Conservation (phyloP, 2,329 filamentous ascomycete species). For the Pseudonectria buxi region DNA sequence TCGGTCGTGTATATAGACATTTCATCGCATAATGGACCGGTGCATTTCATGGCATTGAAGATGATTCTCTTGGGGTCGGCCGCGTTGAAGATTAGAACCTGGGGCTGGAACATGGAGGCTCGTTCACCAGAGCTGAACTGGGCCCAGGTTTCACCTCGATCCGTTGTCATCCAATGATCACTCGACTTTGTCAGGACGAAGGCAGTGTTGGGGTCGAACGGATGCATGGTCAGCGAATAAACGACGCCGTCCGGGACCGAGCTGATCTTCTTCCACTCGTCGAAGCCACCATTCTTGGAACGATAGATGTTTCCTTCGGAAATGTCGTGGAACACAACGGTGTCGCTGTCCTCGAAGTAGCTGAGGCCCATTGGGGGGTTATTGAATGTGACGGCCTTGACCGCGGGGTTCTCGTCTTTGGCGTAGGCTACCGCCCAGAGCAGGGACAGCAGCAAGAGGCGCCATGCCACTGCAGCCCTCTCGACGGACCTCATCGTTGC, state of each 20-base stretch:
- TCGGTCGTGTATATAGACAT: conserved; percentile 70
- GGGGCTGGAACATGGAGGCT: conserved; percentile 46
- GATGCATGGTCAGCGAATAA: conserved; percentile 64
- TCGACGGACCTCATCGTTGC: conserved; percentile 50
- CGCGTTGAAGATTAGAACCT: conserved; percentile 70
- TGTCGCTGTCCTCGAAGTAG: conserved; percentile 88
- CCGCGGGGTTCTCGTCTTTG: conserved; percentile 59
- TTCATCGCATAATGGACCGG: conserved; percentile 56
- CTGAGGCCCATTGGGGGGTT: conserved; percentile 62
- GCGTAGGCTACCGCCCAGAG: conserved; percentile 36
- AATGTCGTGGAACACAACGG: conserved; percentile 67
- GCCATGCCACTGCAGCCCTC: conserved; percentile 41
- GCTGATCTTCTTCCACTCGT: conserved; percentile 60
- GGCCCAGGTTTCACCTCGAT: conserved; percentile 76
- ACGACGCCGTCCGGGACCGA: conserved; percentile 58
- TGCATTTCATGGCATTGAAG: conserved; percentile 69
- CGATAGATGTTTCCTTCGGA: conserved; percentile 61
- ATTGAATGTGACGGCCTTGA: conserved; percentile 60
- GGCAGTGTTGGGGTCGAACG: conserved; percentile 70
- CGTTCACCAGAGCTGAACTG: conserved; percentile 58
- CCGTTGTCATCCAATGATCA: conserved; percentile 75
- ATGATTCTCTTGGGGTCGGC: conserved; percentile 77
- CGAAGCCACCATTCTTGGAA: conserved; percentile 70
- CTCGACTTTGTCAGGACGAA: conserved; percentile 66
- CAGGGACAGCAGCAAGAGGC: conserved; percentile 45